Base-by-base conservation (phyloP, 371 early-diverging fungal genomes). In the Mucor saturninus region DNA sequence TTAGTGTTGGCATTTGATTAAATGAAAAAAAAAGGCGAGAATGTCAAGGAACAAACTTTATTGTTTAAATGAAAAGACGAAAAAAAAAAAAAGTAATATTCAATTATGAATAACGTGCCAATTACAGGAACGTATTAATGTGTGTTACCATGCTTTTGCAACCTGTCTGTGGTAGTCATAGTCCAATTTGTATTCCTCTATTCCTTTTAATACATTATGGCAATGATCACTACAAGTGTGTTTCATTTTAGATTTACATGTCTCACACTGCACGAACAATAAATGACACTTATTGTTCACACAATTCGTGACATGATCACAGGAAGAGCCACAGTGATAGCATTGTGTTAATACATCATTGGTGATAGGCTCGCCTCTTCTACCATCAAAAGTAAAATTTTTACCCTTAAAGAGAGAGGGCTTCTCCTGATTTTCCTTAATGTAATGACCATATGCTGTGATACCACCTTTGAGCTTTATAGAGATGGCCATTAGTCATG, bases 361-460 rank as follows among this genome's bases (percentile, higher is more conserved):
- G 1, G 90, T 89, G 28, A 91, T 86, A 11, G 80, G 80, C 60
- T 92, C 92, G 9, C 91, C 91, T 8, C 86, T 74, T 14, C 92
- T 85, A 55, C 86, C 85, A 64, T 92, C 92, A 66, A 92, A 92
- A 2, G 92, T 91, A 62, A 91, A 92, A 76, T 92, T 92, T 46
- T 89, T 89, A 46, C 92, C 92, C 50, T 73, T 77, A 66, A 86
- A 92, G 7, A 91, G 67, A 1, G 92, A 91, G 29, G 53, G 40
- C 0, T 46, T 46, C 4, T 35, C 35, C 8, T 15, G 5, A 2
- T 62, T 52, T 11, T 75, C 65, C 51, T 74, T 76, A 11, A 89
- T 67, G 46, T 83, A 87, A 28, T 79, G 75, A 0, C 92, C 93
- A 63, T 92, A 92, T 1, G 90, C 89, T 5, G 90, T 87, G n/a